Conservation (phyloP, 2,329 filamentous ascomycete genomes). For the Aspergillus novoparasiticus region DNA sequence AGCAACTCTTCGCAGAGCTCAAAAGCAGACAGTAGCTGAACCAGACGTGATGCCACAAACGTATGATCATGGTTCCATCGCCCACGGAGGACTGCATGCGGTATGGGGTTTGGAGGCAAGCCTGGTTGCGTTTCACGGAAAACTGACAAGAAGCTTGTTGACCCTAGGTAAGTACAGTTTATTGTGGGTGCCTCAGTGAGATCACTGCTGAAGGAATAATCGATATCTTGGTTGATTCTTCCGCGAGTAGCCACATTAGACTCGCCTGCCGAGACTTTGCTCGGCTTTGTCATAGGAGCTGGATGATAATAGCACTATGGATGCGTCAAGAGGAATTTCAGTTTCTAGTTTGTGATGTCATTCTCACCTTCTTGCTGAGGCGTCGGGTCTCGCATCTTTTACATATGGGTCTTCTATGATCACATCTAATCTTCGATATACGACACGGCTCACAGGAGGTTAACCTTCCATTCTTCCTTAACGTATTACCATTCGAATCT, state of each 20-base stretch:
- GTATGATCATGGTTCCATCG: not conserved
- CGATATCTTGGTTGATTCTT: not conserved
- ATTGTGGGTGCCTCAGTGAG: not conserved
- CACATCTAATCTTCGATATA: constrained; percentile 1
- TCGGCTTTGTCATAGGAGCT: constrained; percentile 1
- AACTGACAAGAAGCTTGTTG: not conserved
- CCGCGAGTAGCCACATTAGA: not conserved
- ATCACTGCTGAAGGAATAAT: not conserved
- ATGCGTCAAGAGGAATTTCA: not conserved
- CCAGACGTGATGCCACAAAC: not conserved
- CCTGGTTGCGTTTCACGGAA: not conserved
- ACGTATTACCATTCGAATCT: not conserved
- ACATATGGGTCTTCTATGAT: constrained; percentile 4
- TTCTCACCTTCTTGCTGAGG: not conserved
- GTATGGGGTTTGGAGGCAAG: not conserved
- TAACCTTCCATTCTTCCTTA: constrained; percentile 1
- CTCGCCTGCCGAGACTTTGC: not conserved
- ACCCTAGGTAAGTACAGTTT: not conserved
- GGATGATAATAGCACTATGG: constrained; percentile 3
- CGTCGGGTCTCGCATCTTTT: not conserved
- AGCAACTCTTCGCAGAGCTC: not conserved
- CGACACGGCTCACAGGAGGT: constrained; percentile 3
- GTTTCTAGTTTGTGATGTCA: not conserved
- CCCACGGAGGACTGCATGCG: not conserved
- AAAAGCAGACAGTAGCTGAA: not conserved